Conservation (phyloP, 2,329 filamentous ascomycete genomes). For the Rasamsonia emersonii region DNA sequence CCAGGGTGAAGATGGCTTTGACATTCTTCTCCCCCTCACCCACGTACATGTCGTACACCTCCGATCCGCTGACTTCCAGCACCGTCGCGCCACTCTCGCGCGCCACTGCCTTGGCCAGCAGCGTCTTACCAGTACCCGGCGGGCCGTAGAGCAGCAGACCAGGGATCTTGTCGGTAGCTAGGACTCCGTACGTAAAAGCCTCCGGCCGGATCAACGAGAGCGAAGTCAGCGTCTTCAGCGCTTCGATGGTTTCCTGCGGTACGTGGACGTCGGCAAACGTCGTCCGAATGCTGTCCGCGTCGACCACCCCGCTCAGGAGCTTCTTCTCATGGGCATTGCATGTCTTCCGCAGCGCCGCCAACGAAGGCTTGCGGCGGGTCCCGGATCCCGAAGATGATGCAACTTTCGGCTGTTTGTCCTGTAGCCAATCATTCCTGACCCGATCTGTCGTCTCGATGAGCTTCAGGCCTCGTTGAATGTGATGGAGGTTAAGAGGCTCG, state of each 20-base stretch:
- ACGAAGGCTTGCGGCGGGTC: slow-evolving; percentile 35
- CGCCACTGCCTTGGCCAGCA: slow-evolving; percentile 56
- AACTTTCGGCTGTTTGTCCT: slow-evolving; percentile 22
- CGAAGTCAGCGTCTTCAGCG: slow-evolving; percentile 79
- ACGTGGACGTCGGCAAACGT: slow-evolving; percentile 85
- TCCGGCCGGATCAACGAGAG: slow-evolving; percentile 81
- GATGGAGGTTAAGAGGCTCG: slow-evolving; percentile 30
- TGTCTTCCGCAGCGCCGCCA: slow-evolving; percentile 44
- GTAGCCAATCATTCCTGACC: slow-evolving; percentile 29
- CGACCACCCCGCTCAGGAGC: slow-evolving; percentile 70
- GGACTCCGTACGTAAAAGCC: slow-evolving; percentile 90
- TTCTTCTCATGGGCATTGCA: slow-evolving; percentile 74
- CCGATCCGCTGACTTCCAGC: slow-evolving; percentile 79
- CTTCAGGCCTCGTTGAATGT: slow-evolving; percentile 27
- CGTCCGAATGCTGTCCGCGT: slow-evolving; percentile 71
- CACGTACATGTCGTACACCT: slow-evolving; percentile 93
- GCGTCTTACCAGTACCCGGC: slow-evolving; percentile 58
- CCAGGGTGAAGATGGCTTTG: slow-evolving; percentile 79
- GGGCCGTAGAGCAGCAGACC: slow-evolving; percentile 83
- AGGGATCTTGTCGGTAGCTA: slow-evolving; percentile 83
- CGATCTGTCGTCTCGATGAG: slow-evolving; percentile 34
- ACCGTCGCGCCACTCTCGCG: slow-evolving; percentile 59
- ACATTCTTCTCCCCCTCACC: slow-evolving; percentile 96
- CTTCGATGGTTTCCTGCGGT: slow-evolving; percentile 71
- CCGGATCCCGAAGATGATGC: slow-evolving; percentile 22